phyloP scores from a whole-genome alignment of 495 filamentous ascomycete genomes.

The Penicillium manginii region DNA sequence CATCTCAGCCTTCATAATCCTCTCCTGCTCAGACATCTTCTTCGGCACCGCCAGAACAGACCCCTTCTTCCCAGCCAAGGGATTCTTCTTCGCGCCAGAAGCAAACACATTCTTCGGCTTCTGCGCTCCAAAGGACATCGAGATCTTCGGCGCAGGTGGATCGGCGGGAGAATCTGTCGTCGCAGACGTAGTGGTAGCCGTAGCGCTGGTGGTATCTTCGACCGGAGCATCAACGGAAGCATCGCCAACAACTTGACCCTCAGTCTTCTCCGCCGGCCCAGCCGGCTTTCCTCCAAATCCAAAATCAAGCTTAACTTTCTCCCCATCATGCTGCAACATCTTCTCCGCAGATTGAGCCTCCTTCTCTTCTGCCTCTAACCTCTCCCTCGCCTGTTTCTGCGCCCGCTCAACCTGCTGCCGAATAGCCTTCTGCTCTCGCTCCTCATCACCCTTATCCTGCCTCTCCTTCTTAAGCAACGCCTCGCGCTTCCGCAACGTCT shows the following conservation, averaged over 20 bases:
- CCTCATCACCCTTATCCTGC: constrained; percentile 87
- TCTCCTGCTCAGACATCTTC: constrained; percentile 83
- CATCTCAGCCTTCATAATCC: constrained; percentile 86
- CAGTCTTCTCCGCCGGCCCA: constrained; percentile 27
- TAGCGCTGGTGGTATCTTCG: constrained; percentile 20
- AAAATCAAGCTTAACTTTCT: constrained; percentile 83
- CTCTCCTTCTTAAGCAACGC: constrained; percentile 80
- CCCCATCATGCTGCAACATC: constrained; percentile 69
- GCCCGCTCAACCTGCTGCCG: constrained; percentile 80
- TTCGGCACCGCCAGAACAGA: constrained; percentile 65
- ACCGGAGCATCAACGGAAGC: constrained; percentile 19
- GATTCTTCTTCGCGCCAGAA: constrained; percentile 65
- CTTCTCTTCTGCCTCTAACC: constrained; percentile 48
- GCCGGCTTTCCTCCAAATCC: constrained; percentile 49
- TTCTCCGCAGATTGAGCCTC: constrained; percentile 33
- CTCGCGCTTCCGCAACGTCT: constrained; percentile 77
- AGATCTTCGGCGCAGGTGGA: constrained; percentile 42
- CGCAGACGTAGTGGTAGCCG: background rate
- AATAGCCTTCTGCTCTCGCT: constrained; percentile 79
- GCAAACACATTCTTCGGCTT: constrained; percentile 85
- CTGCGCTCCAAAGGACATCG: constrained; percentile 62
- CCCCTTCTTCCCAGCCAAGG: constrained; percentile 64
- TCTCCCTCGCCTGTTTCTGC: constrained; percentile 46
- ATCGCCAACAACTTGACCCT: no score
- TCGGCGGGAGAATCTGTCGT: constrained; percentile 4